phyloP scores from a whole-genome alignment of 768 basidiomycete species.

The Podaxis sp. region DNA sequence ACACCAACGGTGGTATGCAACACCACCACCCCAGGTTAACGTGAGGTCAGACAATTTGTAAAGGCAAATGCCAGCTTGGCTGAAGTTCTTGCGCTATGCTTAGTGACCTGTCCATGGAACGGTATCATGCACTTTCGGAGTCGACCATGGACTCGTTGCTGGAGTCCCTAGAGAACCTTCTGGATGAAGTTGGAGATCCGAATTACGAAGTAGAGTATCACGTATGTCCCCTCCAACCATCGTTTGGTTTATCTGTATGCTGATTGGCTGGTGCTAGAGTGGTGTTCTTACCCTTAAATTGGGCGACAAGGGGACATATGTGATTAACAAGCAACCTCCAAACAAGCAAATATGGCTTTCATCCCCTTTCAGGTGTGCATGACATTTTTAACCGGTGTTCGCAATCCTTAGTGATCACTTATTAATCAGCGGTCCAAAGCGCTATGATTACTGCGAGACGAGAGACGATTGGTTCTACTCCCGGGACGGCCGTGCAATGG shows the following conservation, averaged over 20 bases:
- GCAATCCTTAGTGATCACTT: background rate
- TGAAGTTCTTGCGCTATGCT: background rate
- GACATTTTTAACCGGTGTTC: background rate
- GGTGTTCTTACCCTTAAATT: slow-evolving; percentile 86
- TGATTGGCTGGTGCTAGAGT: slow-evolving; percentile 42
- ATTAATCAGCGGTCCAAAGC: slow-evolving; percentile 78
- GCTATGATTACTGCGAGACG: slow-evolving; percentile 70
- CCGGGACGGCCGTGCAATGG: slow-evolving; percentile 60
- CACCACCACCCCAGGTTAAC: slow-evolving; percentile 55
- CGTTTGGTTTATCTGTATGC: background rate
- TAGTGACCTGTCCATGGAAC: slow-evolving; percentile 49
- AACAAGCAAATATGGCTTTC: slow-evolving; percentile 98
- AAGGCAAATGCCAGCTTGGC: background rate
- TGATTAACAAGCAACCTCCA: slow-evolving; percentile 96
- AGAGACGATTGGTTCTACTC: slow-evolving; percentile 70
- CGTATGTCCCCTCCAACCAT: slow-evolving; percentile 36
- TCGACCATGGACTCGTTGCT: slow-evolving; percentile 72
- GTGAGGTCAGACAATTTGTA: slow-evolving; percentile 38
- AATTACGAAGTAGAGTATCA: slow-evolving; percentile 85
- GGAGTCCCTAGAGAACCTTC: slow-evolving; percentile 65
- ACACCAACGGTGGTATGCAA: slow-evolving; percentile 33
- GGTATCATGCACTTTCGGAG: slow-evolving; percentile 73
- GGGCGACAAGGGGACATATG: slow-evolving; percentile 80
- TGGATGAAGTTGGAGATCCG: slow-evolving; percentile 55
- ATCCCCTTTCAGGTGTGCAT: slow-evolving; percentile 73